These are phyloP conservation scores for Lithospermum erythrorhizon DNA, from an alignment of 257 asterid species.

Conservation along the genomic window DNA sequence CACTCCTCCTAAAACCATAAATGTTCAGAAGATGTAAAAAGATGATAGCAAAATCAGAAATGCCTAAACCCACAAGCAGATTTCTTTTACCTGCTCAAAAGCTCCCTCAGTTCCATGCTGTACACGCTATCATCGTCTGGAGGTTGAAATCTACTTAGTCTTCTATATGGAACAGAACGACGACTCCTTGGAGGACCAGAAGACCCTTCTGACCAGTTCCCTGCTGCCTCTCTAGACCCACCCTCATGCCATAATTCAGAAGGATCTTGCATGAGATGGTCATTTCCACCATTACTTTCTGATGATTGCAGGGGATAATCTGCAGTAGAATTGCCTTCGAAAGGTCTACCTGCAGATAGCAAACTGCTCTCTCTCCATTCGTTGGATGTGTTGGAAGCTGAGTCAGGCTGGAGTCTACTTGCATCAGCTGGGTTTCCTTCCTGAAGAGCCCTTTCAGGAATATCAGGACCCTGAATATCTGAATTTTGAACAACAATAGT, in stretches of 20 bases:
- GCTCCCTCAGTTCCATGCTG: conserved; percentile 97
- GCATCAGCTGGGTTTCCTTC: conserved; percentile 34
- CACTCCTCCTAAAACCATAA: conserved; percentile 68
- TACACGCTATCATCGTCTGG: conserved; percentile 91
- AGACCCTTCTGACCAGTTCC: conserved; percentile 67
- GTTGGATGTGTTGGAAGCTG: conserved; percentile 24
- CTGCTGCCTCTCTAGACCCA: conserved; percentile 54
- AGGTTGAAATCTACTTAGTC: conserved; percentile 68
- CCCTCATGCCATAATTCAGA: conserved; percentile 46
- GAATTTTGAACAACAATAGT: conserved; percentile 26
- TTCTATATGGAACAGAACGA: conserved; percentile 38
- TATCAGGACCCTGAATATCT: conserved; percentile 25
- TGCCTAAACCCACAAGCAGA: conserved; percentile 1
- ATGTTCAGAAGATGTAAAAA: conserved; percentile 8
- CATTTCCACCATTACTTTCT: conserved; percentile 30
- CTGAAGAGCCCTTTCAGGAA: conserved; percentile 37
- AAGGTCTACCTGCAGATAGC: conserved; percentile 26
- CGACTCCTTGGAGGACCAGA: conserved; percentile 74
- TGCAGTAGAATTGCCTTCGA: conserved; percentile 36
- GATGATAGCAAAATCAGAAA: conserved; percentile 6
- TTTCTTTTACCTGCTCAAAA: conserved; percentile 65
- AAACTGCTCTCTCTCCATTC: conserved; percentile 29
- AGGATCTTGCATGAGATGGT: conserved; percentile 28
- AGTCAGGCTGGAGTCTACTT: conserved; percentile 29
- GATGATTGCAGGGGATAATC: conserved; percentile 40